Evolutionary conservation across 805 yeast genomes (phyloP), one percentile per base, ranked within the genome.

Genomic region (Pichia cabralensis): DNA sequence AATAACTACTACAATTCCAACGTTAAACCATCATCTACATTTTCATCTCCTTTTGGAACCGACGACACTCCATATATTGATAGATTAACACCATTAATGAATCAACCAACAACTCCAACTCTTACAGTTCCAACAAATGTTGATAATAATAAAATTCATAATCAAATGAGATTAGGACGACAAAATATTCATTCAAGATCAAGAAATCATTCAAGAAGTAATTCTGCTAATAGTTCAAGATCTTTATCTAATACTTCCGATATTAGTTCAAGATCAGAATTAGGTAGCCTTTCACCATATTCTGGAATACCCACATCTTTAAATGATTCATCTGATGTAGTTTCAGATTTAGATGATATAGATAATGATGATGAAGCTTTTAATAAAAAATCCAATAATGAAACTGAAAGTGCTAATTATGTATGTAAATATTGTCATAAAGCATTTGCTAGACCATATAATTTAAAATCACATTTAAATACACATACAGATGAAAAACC

Each of bases 401-500:
- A n/a, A n/a, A n/a, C n/a, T n/a, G n/a, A n/a, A n/a, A n/a, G n/a
- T n/a, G n/a, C n/a, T n/a, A n/a, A n/a, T n/a, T 82, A 72, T 56
- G 80, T 80, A 3, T 89, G 97, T 55, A 76, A 77, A 39, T 58
- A 82, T 28, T 89, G 98, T 58, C 86, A 76, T 26, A 86, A 85
- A 57, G 63, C 78, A 31, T 89, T 89, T 54, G 89, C 97, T 2
- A 62, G 97, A 36, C 95, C 96, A 0, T 92, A 92, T 56, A 92
- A 92, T 52, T 64, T 89, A 45, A 84, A 89, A 46, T 83, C 95
- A 0, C 98, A 89, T 58, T 62, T 82, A 50, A 65, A 96, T 39
- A 89, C 97, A 0, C 98, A 83, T 53, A 81, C 94, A 1, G 80
- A 80, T 50, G 94, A 82, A 49, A 60, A 86, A 34, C 94, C 92